phyloP scores from a whole-genome alignment of 805 yeast species.

The Metschnikowia lunata region DNA sequence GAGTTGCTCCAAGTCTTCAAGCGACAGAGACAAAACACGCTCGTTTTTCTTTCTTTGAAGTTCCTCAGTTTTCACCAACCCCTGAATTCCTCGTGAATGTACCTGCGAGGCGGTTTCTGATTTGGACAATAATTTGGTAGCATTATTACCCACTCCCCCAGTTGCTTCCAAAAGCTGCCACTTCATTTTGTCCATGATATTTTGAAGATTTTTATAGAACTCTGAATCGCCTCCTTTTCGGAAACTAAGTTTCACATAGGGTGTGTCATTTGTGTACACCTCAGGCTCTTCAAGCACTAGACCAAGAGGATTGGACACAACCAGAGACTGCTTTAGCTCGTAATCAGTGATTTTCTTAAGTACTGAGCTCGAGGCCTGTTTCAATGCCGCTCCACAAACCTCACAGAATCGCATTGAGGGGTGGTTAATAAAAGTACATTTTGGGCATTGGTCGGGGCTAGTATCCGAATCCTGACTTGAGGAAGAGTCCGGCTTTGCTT shows the following conservation, averaged over 20 bases:
- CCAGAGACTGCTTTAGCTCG: constrained; percentile 1
- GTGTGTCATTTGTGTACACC: constrained; percentile 26
- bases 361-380: constrained; percentile 5
- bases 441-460: constrained; percentile 38
- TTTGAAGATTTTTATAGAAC: constrained; percentile 42
- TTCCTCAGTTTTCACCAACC: constrained; percentile 57
- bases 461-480: constrained; percentile 1
- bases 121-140: constrained; percentile 28
- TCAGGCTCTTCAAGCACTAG: constrained; percentile 31
- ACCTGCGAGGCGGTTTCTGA: constrained; percentile 4
- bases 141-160: constrained; percentile 20
- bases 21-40: constrained; percentile 57
- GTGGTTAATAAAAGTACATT: constrained; percentile 81
- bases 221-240: constrained; percentile 64
- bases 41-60: constrained; percentile 55
- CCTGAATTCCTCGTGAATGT: constrained; percentile 58
- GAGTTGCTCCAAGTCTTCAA: constrained; percentile 71
- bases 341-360: constrained; percentile 7
- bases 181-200: constrained; percentile 40
- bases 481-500: not conserved
- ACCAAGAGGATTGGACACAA: constrained; percentile 15
- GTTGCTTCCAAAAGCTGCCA: constrained; percentile 43
- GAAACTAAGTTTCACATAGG: constrained; percentile 67
- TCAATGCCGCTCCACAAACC: constrained; percentile 63
- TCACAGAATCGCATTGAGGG: constrained; percentile 77